Evolutionary conservation across 2,329 filamentous ascomycete species (phyloP).

Genomic region (Aspergillus brasiliensis): DNA sequence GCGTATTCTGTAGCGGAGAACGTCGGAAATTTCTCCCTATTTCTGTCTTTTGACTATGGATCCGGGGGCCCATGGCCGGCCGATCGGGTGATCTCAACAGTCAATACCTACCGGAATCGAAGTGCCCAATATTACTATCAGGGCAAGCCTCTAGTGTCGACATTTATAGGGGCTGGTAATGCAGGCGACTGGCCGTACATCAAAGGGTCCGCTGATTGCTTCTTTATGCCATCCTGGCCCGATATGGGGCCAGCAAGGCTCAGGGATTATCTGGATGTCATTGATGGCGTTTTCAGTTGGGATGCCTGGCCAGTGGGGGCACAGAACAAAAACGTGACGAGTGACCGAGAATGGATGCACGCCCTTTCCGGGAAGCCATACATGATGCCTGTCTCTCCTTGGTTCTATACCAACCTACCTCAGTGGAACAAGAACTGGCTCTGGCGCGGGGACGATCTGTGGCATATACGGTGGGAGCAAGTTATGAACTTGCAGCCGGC

Average conservation of each 20-base stretch:
- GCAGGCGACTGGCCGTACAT: conserved; percentile 47
- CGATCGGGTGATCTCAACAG: conserved; percentile 28
- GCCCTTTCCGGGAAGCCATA: conserved; percentile 43
- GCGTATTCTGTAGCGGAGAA: conserved; percentile 33
- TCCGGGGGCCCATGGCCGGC: conserved; percentile 32
- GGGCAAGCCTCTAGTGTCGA: conserved; percentile 41
- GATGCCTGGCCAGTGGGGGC: conserved; percentile 47
- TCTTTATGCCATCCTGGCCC: conserved; percentile 49
- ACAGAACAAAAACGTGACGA: conserved; percentile 38
- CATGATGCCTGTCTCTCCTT: conserved; percentile 61
- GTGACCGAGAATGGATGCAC: conserved; percentile 45
- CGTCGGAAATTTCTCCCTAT: conserved; percentile 33
- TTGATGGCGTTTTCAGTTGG: conserved; percentile 48
- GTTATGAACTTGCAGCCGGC: conserved; percentile 53
- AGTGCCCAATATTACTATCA: conserved; percentile 31
- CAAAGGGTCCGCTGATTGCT: conserved; percentile 40
- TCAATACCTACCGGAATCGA: conserved; percentile 30
- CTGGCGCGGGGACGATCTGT: conserved; percentile 63
- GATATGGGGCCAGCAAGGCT: conserved; percentile 35
- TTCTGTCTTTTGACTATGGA: conserved; percentile 39
- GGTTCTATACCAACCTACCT: conserved; percentile 60
- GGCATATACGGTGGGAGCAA: conserved; percentile 62
- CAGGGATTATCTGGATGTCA: conserved; percentile 31
- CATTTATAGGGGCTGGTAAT: conserved; percentile 46
- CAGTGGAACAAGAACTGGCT: conserved; percentile 64